phyloP scores from a whole-genome alignment of 352 stramenopile species.

The Thalassiosira exigua region DNA sequence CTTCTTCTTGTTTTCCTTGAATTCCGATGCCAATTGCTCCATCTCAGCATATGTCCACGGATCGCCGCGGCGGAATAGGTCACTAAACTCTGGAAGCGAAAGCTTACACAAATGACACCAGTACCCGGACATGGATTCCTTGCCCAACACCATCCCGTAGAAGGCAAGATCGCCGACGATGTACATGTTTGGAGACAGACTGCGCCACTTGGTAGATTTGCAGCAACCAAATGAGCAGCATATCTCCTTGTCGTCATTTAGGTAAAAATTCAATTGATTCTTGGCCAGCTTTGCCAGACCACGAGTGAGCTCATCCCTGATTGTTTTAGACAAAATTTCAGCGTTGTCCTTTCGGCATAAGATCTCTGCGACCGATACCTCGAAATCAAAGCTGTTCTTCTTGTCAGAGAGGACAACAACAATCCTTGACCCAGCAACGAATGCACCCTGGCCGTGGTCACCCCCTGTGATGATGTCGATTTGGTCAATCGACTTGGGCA shows the following conservation, averaged over 20 bases:
- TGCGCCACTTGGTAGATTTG: background rate
- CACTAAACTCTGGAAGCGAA: constrained; percentile 12
- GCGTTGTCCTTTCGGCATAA: constrained; percentile 19
- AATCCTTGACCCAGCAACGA: background rate
- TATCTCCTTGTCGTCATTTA: background rate
- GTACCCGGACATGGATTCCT: constrained; percentile 4
- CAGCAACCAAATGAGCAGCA: background rate
- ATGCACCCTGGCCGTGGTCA: constrained; percentile 22
- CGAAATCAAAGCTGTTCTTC: background rate
- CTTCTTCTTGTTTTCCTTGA: background rate
- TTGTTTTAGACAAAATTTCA: constrained; percentile 10
- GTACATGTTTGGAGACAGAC: no score
- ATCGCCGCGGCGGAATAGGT: background rate
- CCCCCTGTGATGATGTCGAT: constrained; percentile 15
- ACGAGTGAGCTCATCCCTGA: constrained; percentile 8
- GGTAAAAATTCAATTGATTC: background rate
- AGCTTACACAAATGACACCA: constrained; percentile 12
- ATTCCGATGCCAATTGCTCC: constrained; percentile 3
- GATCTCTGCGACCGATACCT: constrained; percentile 9
- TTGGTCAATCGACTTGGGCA: background rate
- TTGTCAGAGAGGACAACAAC: background rate
- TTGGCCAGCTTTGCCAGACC: background rate
- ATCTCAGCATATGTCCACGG: constrained; percentile 19
- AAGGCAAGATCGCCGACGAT: constrained; percentile 19
- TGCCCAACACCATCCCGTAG: constrained; percentile 25